Evolutionary conservation across 768 basidiomycete species (phyloP), one percentile per base, ranked within the genome.

Genomic region (Hortiboletus flavorubellus): DNA sequence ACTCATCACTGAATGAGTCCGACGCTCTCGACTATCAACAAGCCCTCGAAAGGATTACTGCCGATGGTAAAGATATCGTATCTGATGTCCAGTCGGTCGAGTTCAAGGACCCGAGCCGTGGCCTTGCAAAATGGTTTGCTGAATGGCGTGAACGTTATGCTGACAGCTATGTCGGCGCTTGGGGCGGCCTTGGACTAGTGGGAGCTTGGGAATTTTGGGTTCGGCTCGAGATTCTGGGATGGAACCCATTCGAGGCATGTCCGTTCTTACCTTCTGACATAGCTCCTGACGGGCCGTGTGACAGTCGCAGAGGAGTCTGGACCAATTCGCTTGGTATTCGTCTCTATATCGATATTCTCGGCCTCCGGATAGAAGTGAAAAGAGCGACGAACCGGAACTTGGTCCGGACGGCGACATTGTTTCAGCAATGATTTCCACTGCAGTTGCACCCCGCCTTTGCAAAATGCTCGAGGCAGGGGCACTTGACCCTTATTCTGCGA

Each of bases 191-290:
- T 51, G 92, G 87, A 1, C 79, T 93, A 41, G 85, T 95, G 2
- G 86, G 86, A 47, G 90, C 91, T 46, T 96, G 93, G 93, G 93
- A 94, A 70, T 96, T 94, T 68, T 95, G 92, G 91, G 84, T 84
- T n/a, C 77, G 93, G 52, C 74, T 93, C 54, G 94, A 98, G 73
- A 78, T 86, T 59, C 73, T 92, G 11, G 89, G 87, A 4, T 97
- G 95, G 95, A 84, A 93, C 68, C 91, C 89, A 44, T 76, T 95
- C 23, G 81, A 89, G 74, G 93, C 89, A 64, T 59, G 79, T 73
- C 38, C 16, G 1, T 37, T 48, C 26, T 38, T 43, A 18, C 26
- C 34, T 37, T 51, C 33, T 34, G 37, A 33, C 38, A 29, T 21
- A 18, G 5, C 18, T 40, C 23, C 48, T 64, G 31, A 64, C 46